phyloP scores from a whole-genome alignment of 257 asterid species.

The Solanum peruvianum region DNA sequence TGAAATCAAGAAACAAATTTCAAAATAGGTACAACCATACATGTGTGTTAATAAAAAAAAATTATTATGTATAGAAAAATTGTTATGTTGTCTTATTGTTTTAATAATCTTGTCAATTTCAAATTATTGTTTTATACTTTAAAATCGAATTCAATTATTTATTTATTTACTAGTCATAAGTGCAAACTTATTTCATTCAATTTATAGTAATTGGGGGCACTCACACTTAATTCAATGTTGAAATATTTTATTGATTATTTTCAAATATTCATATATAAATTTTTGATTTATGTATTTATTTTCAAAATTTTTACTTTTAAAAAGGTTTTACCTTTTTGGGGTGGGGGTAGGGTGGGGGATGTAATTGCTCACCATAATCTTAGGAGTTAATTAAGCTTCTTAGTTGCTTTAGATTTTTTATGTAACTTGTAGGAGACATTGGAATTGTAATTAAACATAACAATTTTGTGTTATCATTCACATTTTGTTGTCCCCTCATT shows the following conservation, averaged over 20 bases:
- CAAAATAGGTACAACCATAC: neutral
- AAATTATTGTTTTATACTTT: neutral
- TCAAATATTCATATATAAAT: neutral
- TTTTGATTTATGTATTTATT: neutral
- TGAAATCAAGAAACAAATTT: neutral
- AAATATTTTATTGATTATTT: neutral
- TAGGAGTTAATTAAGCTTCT: neutral
- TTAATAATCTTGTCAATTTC: neutral
- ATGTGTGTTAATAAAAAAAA: neutral
- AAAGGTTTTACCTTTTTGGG: neutral
- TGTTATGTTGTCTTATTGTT: neutral
- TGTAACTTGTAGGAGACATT: neutral
- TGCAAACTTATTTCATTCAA: neutral
- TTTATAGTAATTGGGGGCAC: neutral
- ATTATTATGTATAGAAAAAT: neutral
- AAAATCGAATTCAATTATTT: neutral
- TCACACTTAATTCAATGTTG: neutral
- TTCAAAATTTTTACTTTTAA: neutral
- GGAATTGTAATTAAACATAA: neutral
- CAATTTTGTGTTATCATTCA: neutral
- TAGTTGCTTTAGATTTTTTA: neutral
- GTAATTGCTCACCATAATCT: neutral
- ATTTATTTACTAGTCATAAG: too few species aligned
- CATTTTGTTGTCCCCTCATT: conserved; percentile 1
- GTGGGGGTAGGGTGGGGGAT: neutral